Evolutionary conservation across 352 stramenopile genomes (phyloP).

Genomic region (Globisporangium barbulae): DNA sequence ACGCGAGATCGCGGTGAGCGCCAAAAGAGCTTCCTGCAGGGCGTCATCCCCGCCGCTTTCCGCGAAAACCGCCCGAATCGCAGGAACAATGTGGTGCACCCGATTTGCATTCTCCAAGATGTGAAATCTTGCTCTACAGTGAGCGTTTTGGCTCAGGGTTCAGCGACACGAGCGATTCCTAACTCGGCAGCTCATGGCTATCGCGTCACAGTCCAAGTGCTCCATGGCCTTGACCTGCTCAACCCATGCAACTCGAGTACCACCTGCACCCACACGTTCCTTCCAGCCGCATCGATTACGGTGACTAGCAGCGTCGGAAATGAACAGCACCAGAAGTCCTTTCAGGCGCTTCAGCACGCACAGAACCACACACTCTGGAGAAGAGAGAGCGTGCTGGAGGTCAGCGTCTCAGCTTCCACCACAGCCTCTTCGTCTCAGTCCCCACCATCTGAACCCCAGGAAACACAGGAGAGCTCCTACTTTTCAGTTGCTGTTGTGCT

Average conservation of each 20-base stretch:
- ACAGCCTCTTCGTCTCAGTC: neutral
- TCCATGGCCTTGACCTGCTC: slow-evolving; percentile 15
- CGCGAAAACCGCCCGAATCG: neutral
- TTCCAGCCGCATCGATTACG: slow-evolving; percentile 9
- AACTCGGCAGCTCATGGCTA: neutral
- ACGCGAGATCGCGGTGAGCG: neutral
- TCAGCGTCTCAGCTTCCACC: slow-evolving; percentile 3
- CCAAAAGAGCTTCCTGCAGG: neutral
- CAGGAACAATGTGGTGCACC: slow-evolving; percentile 8
- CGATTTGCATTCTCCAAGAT: neutral
- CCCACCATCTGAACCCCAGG: neutral
- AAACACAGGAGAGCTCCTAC: neutral
- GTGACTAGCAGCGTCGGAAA: neutral
- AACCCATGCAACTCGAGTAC: slow-evolving; percentile 7
- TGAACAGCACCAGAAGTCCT: slow-evolving; percentile 7
- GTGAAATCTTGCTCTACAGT: neutral
- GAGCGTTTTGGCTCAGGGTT: neutral
- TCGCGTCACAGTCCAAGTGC: slow-evolving; percentile 7
- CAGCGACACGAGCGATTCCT: neutral
- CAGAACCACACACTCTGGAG: slow-evolving; percentile 37
- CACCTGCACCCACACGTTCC: slow-evolving; percentile 2
- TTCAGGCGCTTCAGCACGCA: slow-evolving; percentile 23
- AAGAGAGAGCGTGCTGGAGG: slow-evolving; percentile 19
- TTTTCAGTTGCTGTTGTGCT: slow-evolving; percentile 11
- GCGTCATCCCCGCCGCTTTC: neutral